Conservation (phyloP, 192 early-diverging fungal species). For the Linnemannia elongata region DNA sequence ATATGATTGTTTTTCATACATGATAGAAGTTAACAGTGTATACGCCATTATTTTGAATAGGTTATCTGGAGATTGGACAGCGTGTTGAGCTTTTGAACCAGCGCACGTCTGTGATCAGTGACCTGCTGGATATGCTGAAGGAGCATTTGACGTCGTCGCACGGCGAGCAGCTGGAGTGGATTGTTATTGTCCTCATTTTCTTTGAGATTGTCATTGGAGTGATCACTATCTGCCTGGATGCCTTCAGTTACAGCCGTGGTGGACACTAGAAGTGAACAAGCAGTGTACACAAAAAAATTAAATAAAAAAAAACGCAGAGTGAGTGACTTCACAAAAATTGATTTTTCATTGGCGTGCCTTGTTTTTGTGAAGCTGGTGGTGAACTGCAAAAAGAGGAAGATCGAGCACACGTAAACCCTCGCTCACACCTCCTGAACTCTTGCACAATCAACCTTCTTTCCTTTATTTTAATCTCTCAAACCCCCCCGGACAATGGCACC, state of each 20-base stretch:
- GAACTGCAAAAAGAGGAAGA: neutral
- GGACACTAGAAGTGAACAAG: neutral
- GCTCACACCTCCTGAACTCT: neutral
- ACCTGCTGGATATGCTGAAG: slow-evolving; percentile 95
- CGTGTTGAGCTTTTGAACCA: slow-evolving; percentile 95
- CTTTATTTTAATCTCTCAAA: neutral
- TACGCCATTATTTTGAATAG: slow-evolving; percentile 24
- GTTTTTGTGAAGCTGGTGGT: too few species aligned
- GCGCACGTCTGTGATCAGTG: slow-evolving; percentile 90
- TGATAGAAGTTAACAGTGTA: neutral
- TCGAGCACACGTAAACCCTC: neutral
- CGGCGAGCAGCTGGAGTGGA: slow-evolving; percentile 94
- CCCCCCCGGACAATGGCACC: neutral
- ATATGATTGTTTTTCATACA: neutral
- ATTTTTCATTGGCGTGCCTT: too few species aligned
- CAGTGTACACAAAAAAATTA: neutral
- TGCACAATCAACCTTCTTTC: neutral
- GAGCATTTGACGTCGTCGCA: slow-evolving; percentile 94
- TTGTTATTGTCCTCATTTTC: slow-evolving; percentile 94
- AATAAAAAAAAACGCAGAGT: too few species aligned
- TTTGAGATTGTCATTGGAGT: slow-evolving; percentile 84
- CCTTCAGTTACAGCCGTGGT: slow-evolving; percentile 60
- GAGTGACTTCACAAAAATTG: too few species aligned
- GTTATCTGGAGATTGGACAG: slow-evolving; percentile 86
- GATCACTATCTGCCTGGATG: slow-evolving; percentile 81